phyloP scores from a whole-genome alignment of 805 yeast genomes.

The Millerozyma acaciae region DNA sequence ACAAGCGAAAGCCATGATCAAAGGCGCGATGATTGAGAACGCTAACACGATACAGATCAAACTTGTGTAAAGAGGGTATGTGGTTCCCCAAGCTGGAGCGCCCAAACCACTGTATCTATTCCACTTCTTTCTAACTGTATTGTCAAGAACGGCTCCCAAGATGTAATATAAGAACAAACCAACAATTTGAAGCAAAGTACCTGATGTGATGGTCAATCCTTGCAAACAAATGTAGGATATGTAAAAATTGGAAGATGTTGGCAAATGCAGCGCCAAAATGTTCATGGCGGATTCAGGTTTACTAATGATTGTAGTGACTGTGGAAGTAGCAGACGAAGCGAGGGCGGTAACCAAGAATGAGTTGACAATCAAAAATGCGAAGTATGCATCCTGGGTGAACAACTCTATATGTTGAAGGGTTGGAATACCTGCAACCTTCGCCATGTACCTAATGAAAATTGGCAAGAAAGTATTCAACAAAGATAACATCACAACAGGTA shows the following conservation, averaged over 20 bases:
- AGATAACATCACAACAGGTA: slow-evolving; percentile 80
- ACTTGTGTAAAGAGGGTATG: slow-evolving; percentile 71
- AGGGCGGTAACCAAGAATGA: slow-evolving; percentile 68
- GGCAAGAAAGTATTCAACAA: slow-evolving; percentile 86
- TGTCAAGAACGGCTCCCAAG: slow-evolving; percentile 54
- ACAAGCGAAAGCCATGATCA: slow-evolving; percentile 71
- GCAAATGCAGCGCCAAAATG: slow-evolving; percentile 62
- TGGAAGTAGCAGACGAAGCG: slow-evolving; percentile 67
- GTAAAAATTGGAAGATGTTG: slow-evolving; percentile 70
- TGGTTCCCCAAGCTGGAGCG: slow-evolving; percentile 65
- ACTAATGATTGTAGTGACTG: slow-evolving; percentile 57
- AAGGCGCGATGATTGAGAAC: slow-evolving; percentile 74
- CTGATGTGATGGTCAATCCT: slow-evolving; percentile 64
- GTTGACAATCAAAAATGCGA: slow-evolving; percentile 67
- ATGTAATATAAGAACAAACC: slow-evolving; percentile 57
- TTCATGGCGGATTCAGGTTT: slow-evolving; percentile 56
- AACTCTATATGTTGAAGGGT: slow-evolving; percentile 56
- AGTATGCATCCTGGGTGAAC: slow-evolving; percentile 64
- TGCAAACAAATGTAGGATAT: slow-evolving; percentile 65
- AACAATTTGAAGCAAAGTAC: slow-evolving; percentile 59
- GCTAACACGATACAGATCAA: slow-evolving; percentile 66
- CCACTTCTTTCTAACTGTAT: slow-evolving; percentile 66
- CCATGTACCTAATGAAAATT: slow-evolving; percentile 71
- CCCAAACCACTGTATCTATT: slow-evolving; percentile 53
- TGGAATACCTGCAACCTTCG: slow-evolving; percentile 54